Base-by-base conservation (phyloP, 306 rosid genomes). In the Cucumis hystrix region DNA sequence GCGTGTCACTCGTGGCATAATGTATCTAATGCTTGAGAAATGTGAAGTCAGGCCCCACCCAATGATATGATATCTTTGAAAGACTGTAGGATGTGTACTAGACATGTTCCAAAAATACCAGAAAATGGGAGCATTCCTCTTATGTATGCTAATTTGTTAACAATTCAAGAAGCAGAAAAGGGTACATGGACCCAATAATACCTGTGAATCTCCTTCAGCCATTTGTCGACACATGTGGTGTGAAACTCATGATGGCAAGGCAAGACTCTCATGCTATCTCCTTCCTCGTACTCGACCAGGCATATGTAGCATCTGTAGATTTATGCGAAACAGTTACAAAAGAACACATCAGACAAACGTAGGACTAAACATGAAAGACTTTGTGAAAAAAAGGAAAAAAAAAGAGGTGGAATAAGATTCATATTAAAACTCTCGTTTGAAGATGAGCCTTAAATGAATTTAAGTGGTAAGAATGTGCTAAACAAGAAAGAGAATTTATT, bases 181-280 rank as follows among this genome's bases (percentile, higher is more conserved):
- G 10, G 11, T 55, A 37, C 10, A 8, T 69, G 20, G 17, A 57
- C 69, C 56, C 30, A 1, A 52, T 52, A 45, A 52, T 86, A 96
- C 99, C 99, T 92, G 87, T 96, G 99, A 81, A 92, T 91, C 88
- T 96, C 99, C 87, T 96, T 96, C 79, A 96, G 87, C 99, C 99
- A 96, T 83, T 96, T 96, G 97, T 96, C 99, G 60, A 96, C 75
- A 75, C 99, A 96, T 35, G 97, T 78, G 62, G 87, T 86, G 74
- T 96, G 99, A 77, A 91, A 96, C 77, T 96, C 99, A 70, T 96
- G 99, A 79, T 83, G 92, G 72, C 99, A 96, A 82, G 99, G 98
- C 77, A 96, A 89, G 52, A 87, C 85, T 73, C 99, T 80, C 92
- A 96, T 84, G 81, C 87, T 88, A 79, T 96, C 97, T 72, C 98